These are phyloP conservation scores for Fusarium verrucosum DNA, from an alignment of 2,329 filamentous ascomycete genomes.

Conservation along the genomic window DNA sequence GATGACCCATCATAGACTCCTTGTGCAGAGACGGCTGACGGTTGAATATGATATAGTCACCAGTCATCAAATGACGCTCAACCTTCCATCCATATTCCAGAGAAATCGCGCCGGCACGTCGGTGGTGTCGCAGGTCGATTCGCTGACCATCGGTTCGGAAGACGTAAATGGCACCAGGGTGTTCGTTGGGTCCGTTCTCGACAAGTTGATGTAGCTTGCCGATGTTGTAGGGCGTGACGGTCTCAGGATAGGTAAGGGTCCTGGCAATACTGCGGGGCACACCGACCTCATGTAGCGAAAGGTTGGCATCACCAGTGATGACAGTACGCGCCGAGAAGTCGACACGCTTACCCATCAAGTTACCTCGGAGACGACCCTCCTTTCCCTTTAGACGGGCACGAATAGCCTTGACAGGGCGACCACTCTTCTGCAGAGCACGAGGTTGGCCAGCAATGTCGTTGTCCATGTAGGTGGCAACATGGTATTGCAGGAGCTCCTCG, in stretches of 20 bases:
- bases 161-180: constrained; percentile 96
- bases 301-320: constrained; percentile 97
- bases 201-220: constrained; percentile 89
- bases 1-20: constrained; percentile 99
- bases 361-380: constrained; percentile 95
- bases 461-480: constrained; percentile 99
- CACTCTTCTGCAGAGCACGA: constrained; percentile 95
- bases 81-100: constrained; percentile 99
- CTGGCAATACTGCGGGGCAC: constrained; percentile 93
- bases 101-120: constrained; percentile 83
- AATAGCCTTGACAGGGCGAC: constrained; percentile 95
- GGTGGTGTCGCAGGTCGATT: constrained; percentile 94
- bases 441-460: constrained; percentile 98
- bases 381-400: constrained; percentile 98
- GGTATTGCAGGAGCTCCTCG: constrained; percentile 91
- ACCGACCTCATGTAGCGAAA: constrained; percentile 96
- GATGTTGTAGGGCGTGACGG: constrained; percentile 98
- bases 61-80: constrained; percentile 93
- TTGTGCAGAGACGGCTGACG: constrained; percentile 99
- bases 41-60: constrained; percentile 99
- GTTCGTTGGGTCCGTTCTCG: constrained; percentile 91
- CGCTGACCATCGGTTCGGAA: constrained; percentile 92
- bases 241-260: constrained; percentile 95
- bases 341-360: constrained; percentile 99
- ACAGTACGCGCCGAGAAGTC: constrained; percentile 99